These are phyloP conservation scores for Colletotrichum destructivum DNA, from an alignment of 2,329 filamentous ascomycete species.

Conservation along the genomic window DNA sequence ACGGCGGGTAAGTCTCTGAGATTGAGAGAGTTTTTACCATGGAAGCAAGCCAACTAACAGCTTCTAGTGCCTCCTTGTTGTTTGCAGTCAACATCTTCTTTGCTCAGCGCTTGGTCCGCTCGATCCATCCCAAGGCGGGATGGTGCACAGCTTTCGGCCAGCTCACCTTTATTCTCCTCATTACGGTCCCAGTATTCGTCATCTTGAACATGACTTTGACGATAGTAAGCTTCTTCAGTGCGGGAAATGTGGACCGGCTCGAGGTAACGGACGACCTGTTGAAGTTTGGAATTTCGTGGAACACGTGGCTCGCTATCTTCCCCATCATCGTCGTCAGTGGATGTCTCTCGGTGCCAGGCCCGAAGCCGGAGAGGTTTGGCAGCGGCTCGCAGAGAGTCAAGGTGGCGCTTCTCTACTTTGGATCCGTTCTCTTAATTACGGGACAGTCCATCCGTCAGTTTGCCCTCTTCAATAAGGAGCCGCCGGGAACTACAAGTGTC, in stretches of 20 bases:
- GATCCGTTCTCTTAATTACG: constrained; percentile 40
- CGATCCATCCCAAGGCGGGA: constrained; percentile 54
- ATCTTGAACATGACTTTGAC: constrained; percentile 51
- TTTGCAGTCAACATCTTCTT: constrained; percentile 58
- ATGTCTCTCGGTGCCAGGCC: constrained; percentile 47
- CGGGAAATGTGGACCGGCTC: constrained; percentile 41
- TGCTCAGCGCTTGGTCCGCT: constrained; percentile 56
- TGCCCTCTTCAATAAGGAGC: constrained; percentile 46
- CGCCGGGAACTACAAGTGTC: constrained; percentile 44
- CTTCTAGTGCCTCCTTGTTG: constrained; percentile 50
- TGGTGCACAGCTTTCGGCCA: constrained; percentile 51
- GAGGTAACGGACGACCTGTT: constrained; percentile 40
- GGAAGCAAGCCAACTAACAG: neutral
- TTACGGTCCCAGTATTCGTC: constrained; percentile 49
- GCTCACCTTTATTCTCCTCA: constrained; percentile 44
- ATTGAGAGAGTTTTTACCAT: neutral
- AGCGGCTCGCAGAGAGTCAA: constrained; percentile 50
- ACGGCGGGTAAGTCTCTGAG: constrained; percentile 50
- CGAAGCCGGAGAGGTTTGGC: constrained; percentile 52
- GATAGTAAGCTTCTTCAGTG: constrained; percentile 47
- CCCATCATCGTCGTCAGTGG: constrained; percentile 46
- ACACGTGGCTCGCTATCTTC: constrained; percentile 44
- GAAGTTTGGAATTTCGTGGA: constrained; percentile 45
- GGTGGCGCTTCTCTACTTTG: constrained; percentile 47
- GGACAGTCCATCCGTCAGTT: constrained; percentile 47